Evolutionary conservation across 1,284 basidiomycete genomes (phyloP).

Genomic region (Agaricales sp.): DNA sequence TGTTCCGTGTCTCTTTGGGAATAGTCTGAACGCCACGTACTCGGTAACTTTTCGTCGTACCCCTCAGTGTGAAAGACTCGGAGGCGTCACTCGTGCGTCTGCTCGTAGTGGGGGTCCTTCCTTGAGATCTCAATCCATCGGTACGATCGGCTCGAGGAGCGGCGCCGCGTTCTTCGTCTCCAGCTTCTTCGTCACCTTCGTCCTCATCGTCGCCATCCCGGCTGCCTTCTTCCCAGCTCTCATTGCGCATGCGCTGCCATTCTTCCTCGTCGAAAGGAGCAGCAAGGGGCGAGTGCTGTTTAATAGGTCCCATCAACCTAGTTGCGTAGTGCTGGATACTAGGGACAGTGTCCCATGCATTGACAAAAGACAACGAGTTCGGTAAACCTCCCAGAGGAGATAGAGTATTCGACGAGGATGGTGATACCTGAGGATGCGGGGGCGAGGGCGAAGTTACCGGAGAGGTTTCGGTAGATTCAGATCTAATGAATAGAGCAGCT

Average conservation of each 20-base stretch:
- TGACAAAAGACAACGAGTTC: conserved; percentile 50
- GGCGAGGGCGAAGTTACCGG: conserved; percentile 21
- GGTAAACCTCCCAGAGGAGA: conserved; percentile 38
- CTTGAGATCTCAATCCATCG: not conserved
- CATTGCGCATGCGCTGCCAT: conserved; percentile 30
- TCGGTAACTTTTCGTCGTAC: conserved; percentile 41
- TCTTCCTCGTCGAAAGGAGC: conserved; percentile 36
- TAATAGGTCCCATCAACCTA: conserved; percentile 43
- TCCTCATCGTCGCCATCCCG: conserved; percentile 79
- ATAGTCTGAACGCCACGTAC: conserved; percentile 54
- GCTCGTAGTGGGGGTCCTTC: conserved; percentile 27
- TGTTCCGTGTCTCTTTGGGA: conserved; percentile 34
- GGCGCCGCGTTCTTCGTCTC: conserved; percentile 18
- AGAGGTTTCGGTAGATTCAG: conserved; percentile 21
- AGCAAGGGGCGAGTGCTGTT: conserved; percentile 28
- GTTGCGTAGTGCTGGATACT: conserved; percentile 71
- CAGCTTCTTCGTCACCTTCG: conserved; percentile 49
- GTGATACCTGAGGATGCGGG: conserved; percentile 20
- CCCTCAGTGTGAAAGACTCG: conserved; percentile 17
- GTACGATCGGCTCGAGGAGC: conserved; percentile 5
- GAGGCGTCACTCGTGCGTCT: conserved; percentile 13
- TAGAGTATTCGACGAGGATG: conserved; percentile 14
- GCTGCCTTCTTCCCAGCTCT: conserved; percentile 53
- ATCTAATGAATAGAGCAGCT: conserved; percentile 37
- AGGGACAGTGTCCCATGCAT: conserved; percentile 78